A percentile compares a stretch with the other conserved stretches of the same genome.
phyloP scores from a whole-genome alignment of 2,329 filamentous ascomycete genomes.

The Geosmithia flava region DNA sequence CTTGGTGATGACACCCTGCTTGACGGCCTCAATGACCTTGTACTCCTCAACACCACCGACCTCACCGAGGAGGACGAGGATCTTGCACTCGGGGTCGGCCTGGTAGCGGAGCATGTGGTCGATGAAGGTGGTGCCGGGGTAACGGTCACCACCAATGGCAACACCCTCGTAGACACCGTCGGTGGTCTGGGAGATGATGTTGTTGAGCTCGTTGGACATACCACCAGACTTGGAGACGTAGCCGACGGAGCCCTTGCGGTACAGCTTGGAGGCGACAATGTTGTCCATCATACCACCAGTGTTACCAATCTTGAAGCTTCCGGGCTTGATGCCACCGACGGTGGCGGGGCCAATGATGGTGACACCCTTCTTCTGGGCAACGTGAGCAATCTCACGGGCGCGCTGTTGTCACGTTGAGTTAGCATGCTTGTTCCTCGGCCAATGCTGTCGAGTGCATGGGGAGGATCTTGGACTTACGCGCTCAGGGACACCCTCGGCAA shows the following conservation, averaged over 20 bases:
- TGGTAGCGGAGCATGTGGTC: slow-evolving; percentile 97
- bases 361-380: slow-evolving; percentile 96
- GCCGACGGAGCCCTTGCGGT: slow-evolving; percentile 96
- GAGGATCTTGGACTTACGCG: slow-evolving; percentile 48
- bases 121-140: slow-evolving; percentile 98
- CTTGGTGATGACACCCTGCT: slow-evolving; percentile 91
- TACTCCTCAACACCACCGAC: slow-evolving; percentile 99
- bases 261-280: slow-evolving; percentile 99
- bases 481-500: slow-evolving; percentile 98
- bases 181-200: slow-evolving; percentile 93
- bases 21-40: slow-evolving; percentile 96
- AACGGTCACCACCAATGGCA: slow-evolving; percentile 97
- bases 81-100: slow-evolving; percentile 94
- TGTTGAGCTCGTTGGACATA: slow-evolving; percentile 99
- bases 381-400: slow-evolving; percentile 93
- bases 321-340: slow-evolving; percentile 98
- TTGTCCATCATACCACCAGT: slow-evolving; percentile 99
- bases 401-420: slow-evolving; percentile 39
- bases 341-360: slow-evolving; percentile 98
- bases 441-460: not conserved
- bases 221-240: slow-evolving; percentile 99
- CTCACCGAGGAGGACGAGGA: slow-evolving; percentile 89
- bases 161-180: slow-evolving; percentile 99
- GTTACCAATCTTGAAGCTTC: slow-evolving; percentile 99
- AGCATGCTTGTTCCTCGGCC: slow-evolving; percentile 4